Evolutionary conservation across 139 green algal species (phyloP), one percentile per base, ranked within the genome.

Genomic region (Tetradesmus obliquus): DNA sequence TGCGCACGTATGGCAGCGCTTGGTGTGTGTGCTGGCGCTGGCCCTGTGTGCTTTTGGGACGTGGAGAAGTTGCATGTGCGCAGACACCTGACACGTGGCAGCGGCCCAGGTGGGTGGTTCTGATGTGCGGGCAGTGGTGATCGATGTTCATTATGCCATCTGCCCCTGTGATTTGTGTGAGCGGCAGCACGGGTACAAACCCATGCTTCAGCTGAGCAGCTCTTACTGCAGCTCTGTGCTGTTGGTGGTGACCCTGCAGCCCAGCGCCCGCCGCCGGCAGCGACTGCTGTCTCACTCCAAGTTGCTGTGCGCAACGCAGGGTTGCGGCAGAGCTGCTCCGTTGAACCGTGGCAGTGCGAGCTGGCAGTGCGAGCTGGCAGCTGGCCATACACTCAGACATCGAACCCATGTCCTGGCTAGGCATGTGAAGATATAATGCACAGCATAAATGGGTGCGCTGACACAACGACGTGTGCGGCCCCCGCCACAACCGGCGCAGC

Each of bases 91-190:
- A 66, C 57, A 3, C 10, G 60, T 0, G 60, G 60, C 60, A 71
- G 60, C 8, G 6, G 17, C 0, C n/a, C 66, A 76, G 66, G 66
- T 76, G 10, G 1, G 60, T 71, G 5, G 17, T 76, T 17, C 0
- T 0, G 66, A 0, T 24, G 15, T 20, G 2, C 9, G 0, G 3
- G 0, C 9, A 19, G 3, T 0, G 60, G 3, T 4, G 9, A 13
- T 19, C 1, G 60, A 2, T 71, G 60, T 12, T 71, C 10, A 20
- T 12, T 12, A 1, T 9, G 7, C 2, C 60, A 19, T 19, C 60
- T 4, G 19, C 60, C 5, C 2, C 60, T 12, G 32, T 45, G 32
- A 0, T 45, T 45, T 45, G 32, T 45, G 32, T 10, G 0, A 71
- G 60, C 60, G 15, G 60, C 60, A 19, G 60, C 19, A 13, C 20